These are phyloP conservation scores for Xylaria intraflava DNA, from an alignment of 495 filamentous ascomycete species.

Conservation along the genomic window DNA sequence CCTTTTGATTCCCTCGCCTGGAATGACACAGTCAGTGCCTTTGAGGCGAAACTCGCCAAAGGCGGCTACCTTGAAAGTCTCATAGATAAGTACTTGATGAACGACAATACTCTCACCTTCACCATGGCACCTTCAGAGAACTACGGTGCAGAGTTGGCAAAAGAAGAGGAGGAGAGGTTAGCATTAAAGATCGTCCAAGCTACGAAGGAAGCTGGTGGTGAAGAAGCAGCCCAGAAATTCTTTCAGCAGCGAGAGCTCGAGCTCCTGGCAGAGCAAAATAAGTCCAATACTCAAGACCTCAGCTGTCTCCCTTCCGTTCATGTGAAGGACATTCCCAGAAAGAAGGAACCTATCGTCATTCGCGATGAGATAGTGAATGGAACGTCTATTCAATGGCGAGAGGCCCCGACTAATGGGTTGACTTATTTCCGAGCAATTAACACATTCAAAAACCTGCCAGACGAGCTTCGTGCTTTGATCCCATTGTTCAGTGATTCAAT, in stretches of 20 bases:
- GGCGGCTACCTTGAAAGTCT: conserved; percentile 76
- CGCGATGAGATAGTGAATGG: conserved; percentile 60
- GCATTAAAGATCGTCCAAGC: conserved; percentile 62
- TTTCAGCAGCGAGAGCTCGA: conserved; percentile 72
- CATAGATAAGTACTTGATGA: conserved; percentile 83
- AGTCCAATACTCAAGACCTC: conserved; percentile 72
- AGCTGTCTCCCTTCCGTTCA: conserved; percentile 82
- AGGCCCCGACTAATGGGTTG: conserved; percentile 87
- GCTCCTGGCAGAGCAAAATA: conserved; percentile 72
- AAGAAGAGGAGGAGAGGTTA: conserved; percentile 70
- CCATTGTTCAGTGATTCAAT: conserved; percentile 89
- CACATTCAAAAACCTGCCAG: conserved; percentile 68
- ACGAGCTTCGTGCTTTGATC: conserved; percentile 76
- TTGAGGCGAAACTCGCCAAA: conserved; percentile 63
- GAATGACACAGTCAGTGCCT: conserved; percentile 77
- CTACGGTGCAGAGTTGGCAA: conserved; percentile 64
- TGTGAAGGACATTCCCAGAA: conserved; percentile 78
- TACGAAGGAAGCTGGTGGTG: conserved; percentile 59
- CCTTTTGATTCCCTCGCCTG: conserved; percentile 85
- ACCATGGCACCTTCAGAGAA: conserved; percentile 82
- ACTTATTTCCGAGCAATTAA: conserved; percentile 94
- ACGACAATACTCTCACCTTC: conserved; percentile 80
- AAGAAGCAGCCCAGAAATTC: conserved; percentile 59
- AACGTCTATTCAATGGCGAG: conserved; percentile 78
- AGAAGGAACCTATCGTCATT: conserved; percentile 63